These are phyloP conservation scores for Lachnum nothofagi DNA, from an alignment of 2,329 filamentous ascomycete species.

Conservation along the genomic window DNA sequence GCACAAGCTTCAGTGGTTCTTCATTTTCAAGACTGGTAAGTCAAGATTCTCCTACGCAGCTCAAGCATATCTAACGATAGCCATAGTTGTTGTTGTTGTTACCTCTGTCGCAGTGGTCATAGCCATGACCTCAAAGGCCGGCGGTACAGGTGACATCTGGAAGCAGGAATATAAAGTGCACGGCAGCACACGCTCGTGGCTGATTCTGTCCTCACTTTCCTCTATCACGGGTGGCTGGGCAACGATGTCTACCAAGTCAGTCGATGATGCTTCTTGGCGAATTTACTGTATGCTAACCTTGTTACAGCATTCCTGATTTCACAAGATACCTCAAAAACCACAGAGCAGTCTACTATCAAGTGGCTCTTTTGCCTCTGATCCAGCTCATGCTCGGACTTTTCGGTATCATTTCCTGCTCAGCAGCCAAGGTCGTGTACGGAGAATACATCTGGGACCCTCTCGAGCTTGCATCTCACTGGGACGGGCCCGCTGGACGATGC, in stretches of 20 bases:
- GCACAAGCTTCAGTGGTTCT: slow-evolving; percentile 45
- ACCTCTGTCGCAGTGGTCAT: slow-evolving; percentile 23
- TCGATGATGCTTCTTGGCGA: background rate
- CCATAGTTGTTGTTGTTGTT: slow-evolving; percentile 20
- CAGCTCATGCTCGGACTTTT: slow-evolving; percentile 27
- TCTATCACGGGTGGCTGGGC: slow-evolving; percentile 28
- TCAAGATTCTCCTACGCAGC: background rate
- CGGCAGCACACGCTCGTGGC: slow-evolving; percentile 23
- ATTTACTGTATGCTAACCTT: slow-evolving; percentile 7
- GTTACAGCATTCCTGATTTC: slow-evolving; percentile 28
- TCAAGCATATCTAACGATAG: background rate
- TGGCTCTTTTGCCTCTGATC: slow-evolving; percentile 27
- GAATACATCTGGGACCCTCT: slow-evolving; percentile 32
- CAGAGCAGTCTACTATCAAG: slow-evolving; percentile 27
- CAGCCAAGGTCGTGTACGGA: slow-evolving; percentile 32
- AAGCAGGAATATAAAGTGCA: slow-evolving; percentile 22
- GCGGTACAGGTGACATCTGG: slow-evolving; percentile 25
- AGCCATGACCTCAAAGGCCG: slow-evolving; percentile 24
- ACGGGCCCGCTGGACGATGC: slow-evolving; percentile 25
- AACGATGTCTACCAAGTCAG: slow-evolving; percentile 25
- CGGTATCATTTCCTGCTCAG: slow-evolving; percentile 30
- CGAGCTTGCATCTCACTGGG: slow-evolving; percentile 20
- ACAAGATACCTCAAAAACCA: slow-evolving; percentile 28
- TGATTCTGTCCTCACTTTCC: slow-evolving; percentile 25
- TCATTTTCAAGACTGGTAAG: slow-evolving; percentile 43